Evolutionary conservation across 2,329 filamentous ascomycete species (phyloP).

Genomic region (Fusarium napiforme): DNA sequence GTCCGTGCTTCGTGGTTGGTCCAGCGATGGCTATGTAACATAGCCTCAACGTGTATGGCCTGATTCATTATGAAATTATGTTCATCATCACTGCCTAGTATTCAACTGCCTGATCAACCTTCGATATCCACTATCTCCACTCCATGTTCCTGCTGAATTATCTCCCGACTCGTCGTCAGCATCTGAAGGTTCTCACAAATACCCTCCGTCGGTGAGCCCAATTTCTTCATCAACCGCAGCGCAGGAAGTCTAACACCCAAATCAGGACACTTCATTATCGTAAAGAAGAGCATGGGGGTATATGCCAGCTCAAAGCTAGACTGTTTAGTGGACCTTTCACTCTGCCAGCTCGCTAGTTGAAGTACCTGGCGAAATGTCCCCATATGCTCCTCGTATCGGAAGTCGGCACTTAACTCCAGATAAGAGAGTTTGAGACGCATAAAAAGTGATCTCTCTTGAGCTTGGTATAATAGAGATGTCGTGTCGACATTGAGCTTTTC

Average conservation of each 20-base stretch:
- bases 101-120: fast-evolving
- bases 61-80: neutral
- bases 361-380: neutral
- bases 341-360: neutral
- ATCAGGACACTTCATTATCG: neutral
- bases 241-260: neutral
- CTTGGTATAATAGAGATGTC: neutral
- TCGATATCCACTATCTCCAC: neutral
- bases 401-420: neutral
- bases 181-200: neutral
- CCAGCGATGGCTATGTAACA: neutral
- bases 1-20: neutral
- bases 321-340: neutral
- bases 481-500: neutral
- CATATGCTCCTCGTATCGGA: neutral
- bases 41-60: fast-evolving
- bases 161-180: neutral
- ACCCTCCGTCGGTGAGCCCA: neutral
- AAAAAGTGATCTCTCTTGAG: neutral
- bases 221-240: neutral
- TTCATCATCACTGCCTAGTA: neutral
- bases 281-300: neutral
- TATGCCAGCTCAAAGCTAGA: neutral
- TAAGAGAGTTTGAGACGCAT: neutral
- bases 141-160: neutral